Evolutionary conservation across 768 basidiomycete species (phyloP).

Genomic region (Russula sp.): DNA sequence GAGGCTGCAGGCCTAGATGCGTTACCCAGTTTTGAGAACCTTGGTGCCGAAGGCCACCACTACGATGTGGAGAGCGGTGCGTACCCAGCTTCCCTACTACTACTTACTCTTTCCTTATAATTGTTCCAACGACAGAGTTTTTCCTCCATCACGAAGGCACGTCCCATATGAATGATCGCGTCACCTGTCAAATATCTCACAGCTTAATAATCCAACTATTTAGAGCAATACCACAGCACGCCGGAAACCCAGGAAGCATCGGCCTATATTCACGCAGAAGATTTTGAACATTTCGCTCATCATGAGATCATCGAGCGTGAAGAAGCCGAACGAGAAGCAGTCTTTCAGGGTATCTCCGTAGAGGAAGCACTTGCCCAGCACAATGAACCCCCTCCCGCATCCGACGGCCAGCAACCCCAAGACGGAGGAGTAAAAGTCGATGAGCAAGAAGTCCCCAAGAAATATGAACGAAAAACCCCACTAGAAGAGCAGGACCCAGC

Average conservation of each 20-base stretch:
- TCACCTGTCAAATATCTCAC: constrained; percentile 1
- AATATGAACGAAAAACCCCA: constrained; percentile 49
- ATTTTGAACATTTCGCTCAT: constrained; percentile 85
- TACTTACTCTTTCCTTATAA: constrained; percentile 14
- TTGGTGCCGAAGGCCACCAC: constrained; percentile 91
- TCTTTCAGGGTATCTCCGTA: constrained; percentile 76
- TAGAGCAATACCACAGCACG: constrained; percentile 90
- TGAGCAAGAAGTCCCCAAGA: constrained; percentile 39
- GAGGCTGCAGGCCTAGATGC: constrained; percentile 67
- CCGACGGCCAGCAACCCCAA: constrained; percentile 10
- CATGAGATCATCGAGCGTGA: constrained; percentile 81
- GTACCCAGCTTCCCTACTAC: constrained; percentile 34
- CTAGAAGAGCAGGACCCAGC: constrained; percentile 69
- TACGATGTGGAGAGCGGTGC: constrained; percentile 87
- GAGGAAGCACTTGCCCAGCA: constrained; percentile 63
- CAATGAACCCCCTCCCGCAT: constrained; percentile 22
- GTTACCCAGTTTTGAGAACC: constrained; percentile 75
- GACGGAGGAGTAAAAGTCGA: constrained; percentile 9
- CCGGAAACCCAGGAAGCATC: constrained; percentile 98
- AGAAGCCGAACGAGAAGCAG: constrained; percentile 82
- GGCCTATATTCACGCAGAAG: constrained; percentile 91
- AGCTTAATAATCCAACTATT: constrained; percentile 2
- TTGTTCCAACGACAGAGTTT: constrained; percentile 55
- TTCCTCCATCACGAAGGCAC: constrained; percentile 96
- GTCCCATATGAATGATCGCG: too few species aligned